phyloP scores from a whole-genome alignment of 179 eudicot species.

The Beta lomatogona region DNA sequence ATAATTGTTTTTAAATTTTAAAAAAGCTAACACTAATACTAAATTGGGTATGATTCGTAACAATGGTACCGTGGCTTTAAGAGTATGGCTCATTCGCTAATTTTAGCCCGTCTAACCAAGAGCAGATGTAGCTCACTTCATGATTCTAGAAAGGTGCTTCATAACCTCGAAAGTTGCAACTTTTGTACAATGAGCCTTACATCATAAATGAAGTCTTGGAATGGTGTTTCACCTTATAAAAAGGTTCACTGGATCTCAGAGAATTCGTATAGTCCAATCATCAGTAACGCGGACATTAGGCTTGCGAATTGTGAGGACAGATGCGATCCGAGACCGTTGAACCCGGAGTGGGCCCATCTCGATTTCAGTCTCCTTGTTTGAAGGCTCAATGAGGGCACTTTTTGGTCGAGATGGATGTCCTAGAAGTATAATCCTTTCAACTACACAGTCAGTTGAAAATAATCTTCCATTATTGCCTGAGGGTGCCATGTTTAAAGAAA shows the following conservation, averaged over 20 bases:
- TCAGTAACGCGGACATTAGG: constrained; percentile 79
- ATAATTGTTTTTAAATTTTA: not conserved
- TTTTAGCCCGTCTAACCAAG: not conserved
- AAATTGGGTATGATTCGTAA: no score
- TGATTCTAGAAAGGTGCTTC: not conserved
- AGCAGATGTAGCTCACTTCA: constrained; percentile 4
- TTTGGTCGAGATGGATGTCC: constrained; percentile 64
- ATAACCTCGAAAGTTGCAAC: not conserved
- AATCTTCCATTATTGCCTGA: constrained; percentile 27
- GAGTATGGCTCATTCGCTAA: constrained; percentile 18
- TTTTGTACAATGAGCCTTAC: constrained; percentile 12
- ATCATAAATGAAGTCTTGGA: not conserved
- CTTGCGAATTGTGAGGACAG: constrained; percentile 75
- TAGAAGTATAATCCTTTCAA: constrained; percentile 79
- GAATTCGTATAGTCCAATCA: constrained; percentile 73
- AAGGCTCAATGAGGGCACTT: constrained; percentile 70
- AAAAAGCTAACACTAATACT: no score
- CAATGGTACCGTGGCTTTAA: not conserved
- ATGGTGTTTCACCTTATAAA: not conserved
- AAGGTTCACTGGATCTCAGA: constrained; percentile 37
- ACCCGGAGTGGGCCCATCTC: constrained; percentile 65
- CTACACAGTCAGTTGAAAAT: constrained; percentile 51
- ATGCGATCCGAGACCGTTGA: constrained; percentile 39
- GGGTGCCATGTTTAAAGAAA: constrained; percentile 54
- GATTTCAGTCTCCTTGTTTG: constrained; percentile 51